Percentiles rank a stretch among this genome's conserved stretches.
Conservation (phyloP, 768 basidiomycete genomes). For the Kwoniella newhampshirensis region DNA sequence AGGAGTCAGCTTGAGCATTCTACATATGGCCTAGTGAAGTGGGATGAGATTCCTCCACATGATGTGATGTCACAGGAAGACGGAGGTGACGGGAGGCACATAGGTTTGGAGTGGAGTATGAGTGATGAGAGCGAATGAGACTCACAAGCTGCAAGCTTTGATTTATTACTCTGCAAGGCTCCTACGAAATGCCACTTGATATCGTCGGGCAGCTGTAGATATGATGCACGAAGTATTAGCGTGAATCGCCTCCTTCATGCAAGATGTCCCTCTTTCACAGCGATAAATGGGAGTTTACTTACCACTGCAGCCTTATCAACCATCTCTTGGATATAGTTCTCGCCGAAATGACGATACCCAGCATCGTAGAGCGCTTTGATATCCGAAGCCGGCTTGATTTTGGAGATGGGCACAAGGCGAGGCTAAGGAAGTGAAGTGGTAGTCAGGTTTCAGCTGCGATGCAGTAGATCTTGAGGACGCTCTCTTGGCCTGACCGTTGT, state of each 20-base stretch:
- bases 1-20: too few species aligned
- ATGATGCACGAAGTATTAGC: too few species aligned
- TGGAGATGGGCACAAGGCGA: slow-evolving; percentile 83
- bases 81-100: too few species aligned
- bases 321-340: slow-evolving; percentile 94
- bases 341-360: slow-evolving; percentile 89
- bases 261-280: background rate
- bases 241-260: too few species aligned
- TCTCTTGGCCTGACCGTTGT: too few species aligned
- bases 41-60: too few species aligned
- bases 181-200: slow-evolving; percentile 99
- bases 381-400: slow-evolving; percentile 85
- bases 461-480: too few species aligned
- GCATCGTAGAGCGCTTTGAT: slow-evolving; percentile 76
- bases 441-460: background rate
- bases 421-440: slow-evolving; percentile 35
- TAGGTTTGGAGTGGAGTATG: background rate
- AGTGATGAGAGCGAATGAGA: too few species aligned
- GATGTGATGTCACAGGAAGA: too few species aligned
- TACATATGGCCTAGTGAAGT: too few species aligned
- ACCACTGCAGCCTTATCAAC: slow-evolving; percentile 78
- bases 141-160: slow-evolving; percentile 78
- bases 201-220: slow-evolving; percentile 74
- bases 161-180: slow-evolving; percentile 87
- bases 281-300: slow-evolving; percentile 43